phyloP scores from a whole-genome alignment of 208 protist genomes.

The Angomonas ambiguus region DNA sequence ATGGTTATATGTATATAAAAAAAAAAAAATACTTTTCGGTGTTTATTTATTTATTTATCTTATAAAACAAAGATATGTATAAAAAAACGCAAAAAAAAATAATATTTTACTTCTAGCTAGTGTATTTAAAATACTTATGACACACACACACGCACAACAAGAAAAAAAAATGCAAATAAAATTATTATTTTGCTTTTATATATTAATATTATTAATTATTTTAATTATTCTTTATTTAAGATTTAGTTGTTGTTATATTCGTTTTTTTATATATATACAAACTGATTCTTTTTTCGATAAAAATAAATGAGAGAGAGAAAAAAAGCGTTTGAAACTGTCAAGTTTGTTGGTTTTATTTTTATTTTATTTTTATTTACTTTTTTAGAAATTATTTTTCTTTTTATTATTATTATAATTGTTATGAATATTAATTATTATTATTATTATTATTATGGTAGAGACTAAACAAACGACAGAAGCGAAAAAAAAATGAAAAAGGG shows the following conservation, averaged over 20 bases:
- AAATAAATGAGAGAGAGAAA: conserved; percentile 11
- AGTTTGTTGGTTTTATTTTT: background rate
- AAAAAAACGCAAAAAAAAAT: conserved; percentile 10
- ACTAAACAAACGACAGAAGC: background rate
- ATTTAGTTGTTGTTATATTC: no score
- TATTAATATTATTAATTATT: no score
- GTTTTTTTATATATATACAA: conserved; percentile 3
- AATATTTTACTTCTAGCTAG: no score
- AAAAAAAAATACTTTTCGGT: background rate
- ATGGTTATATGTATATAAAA: background rate
- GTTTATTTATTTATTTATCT: background rate
- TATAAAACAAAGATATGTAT: background rate
- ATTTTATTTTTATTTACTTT: no score
- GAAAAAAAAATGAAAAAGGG: background rate
- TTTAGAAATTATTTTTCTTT: conserved; percentile 5
- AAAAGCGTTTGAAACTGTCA: background rate
- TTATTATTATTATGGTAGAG: conserved; percentile 8
- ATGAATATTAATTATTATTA: background rate
- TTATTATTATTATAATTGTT: conserved; percentile 8
- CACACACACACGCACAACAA: conserved; percentile 3
- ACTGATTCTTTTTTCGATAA: background rate
- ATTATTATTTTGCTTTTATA: no score
- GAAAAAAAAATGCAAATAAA: conserved; percentile 1
- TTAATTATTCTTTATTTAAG: no score
- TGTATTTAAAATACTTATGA: no score